Evolutionary conservation across 768 basidiomycete genomes (phyloP), one percentile per base, ranked within the genome.

Genomic region (Tulasnella sp.): DNA sequence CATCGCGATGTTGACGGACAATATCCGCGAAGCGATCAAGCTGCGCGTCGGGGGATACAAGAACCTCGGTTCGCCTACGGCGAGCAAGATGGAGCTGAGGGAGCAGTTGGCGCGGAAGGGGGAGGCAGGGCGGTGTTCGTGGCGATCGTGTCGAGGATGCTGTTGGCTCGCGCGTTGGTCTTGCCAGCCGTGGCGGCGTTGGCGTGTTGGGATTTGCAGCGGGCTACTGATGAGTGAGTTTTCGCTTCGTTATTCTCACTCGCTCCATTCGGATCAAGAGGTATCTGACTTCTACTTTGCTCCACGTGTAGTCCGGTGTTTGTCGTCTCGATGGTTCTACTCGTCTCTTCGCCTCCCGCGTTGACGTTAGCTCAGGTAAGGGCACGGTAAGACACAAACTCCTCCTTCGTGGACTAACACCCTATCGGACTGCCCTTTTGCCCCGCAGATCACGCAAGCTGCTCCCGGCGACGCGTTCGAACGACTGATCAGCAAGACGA

Each of bases 381-480:
- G 74, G n/a, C n/a, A 16, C 12, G 2, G 8, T n/a, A 24, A 88
- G 87, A 42, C 62, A 40, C 77, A n/a, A 73, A 21, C 31, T 7
- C 18, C 46, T 62, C 39, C 36, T 72, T 46, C 68, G 18, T 44
- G 39, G 24, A 27, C 34, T 38, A 10, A 31, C 42, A 12, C 14
- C 68, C 39, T 27, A n/a, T 9, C 79, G 44, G 12, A n/a, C 14
- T 16, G n/a, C 42, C 75, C 19, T 71, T 16, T 56, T 19, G 8
- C n/a, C n/a, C 24, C 34, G 6, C 87, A 94, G 88, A 94, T 96
- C 82, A 95, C 95, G 0, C 93, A 95, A 84, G 92, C 93, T 83
- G 93, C 92, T 1, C 92, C 87, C 0, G 94, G 94, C 3, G 94
- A 94, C 83, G 92, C 94, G 0, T 98, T 99, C 83, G 97, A 98